Base-by-base conservation (phyloP, 2,329 filamentous ascomycete genomes). In the Madurella mycetomatis region DNA sequence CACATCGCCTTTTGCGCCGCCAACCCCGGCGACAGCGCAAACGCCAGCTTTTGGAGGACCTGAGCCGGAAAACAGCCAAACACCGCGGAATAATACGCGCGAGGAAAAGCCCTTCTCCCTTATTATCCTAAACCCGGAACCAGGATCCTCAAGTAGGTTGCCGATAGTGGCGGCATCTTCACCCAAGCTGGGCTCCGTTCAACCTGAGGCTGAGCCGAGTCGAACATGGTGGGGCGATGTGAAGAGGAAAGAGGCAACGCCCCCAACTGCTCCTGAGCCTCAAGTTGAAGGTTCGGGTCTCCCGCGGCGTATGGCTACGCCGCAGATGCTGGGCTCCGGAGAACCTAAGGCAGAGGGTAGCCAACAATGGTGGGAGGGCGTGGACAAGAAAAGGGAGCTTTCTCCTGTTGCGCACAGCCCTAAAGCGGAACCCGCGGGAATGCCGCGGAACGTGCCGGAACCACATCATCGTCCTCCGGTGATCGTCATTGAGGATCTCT, bases 1-100 rank as follows among this genome's bases (percentile, higher is more conserved):
- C 52, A 85, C 81, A 8, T 88, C 87, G 1, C 87, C 87, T 0
- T 90, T 90, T 63, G 63, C 70, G 15, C 75, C 79, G 31, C 64
- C 64, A 34, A 61, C 57, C 12, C 62, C 77, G 61, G 63, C 69
- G 13, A 76, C 75, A 39, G 75, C 78, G 18, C 71, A 73, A 45
- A 72, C 70, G 45, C 70, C 70, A 45, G 70, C 64, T 62, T 53
- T 67, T 47, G 68, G 65, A 51, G 50, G 47, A 59, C 18, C 49
- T 61, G 37, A 67, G 62, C 31, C 64, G 58, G 55, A 65, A 45
- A 56, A 67, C 58, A 62, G 64, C 2, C 68, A 71, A 31, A 66
- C 69, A 31, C 74, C 71, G 71, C 76, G 74, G 73, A 69, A 62
- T 34, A 55, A 55, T 16, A 45, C 30, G 30, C 58, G 54, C 51